Conservation (phyloP, 768 basidiomycete genomes). For the Termitomyces sp. region DNA sequence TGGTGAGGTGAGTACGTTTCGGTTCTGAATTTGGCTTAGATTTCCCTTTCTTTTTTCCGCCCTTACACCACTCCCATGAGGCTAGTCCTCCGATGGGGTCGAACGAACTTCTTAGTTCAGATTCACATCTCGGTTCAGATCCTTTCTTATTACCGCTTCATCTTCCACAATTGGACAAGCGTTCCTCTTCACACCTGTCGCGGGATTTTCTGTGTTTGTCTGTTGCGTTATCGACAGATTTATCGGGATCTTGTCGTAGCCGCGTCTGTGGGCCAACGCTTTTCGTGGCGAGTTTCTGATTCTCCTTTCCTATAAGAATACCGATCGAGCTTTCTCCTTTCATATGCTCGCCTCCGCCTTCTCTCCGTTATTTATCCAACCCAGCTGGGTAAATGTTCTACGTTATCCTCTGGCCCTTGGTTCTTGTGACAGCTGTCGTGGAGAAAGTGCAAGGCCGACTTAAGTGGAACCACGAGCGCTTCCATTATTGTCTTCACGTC, state of each 20-base stretch:
- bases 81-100: background rate
- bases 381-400: background rate
- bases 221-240: too few relatives aligned
- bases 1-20: slow-evolving; percentile 51
- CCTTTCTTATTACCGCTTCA: too few relatives aligned
- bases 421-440: background rate
- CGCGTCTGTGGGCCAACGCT: background rate
- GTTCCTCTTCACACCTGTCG: background rate
- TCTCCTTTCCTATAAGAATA: background rate
- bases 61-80: background rate
- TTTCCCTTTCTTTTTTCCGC: background rate
- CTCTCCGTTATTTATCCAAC: background rate
- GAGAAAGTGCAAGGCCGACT: too few relatives aligned
- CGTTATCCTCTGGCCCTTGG: too few relatives aligned
- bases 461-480: background rate
- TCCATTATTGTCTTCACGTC: background rate
- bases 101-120: background rate
- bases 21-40: background rate
- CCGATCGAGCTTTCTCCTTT: background rate
- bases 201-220: background rate
- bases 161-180: background rate
- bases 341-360: background rate
- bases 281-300: background rate
- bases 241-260: background rate
- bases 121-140: background rate